Evolutionary conservation across 169 alveolate species (phyloP), one percentile per base, ranked within the genome.

Genomic region (Blepharisma undulans): DNA sequence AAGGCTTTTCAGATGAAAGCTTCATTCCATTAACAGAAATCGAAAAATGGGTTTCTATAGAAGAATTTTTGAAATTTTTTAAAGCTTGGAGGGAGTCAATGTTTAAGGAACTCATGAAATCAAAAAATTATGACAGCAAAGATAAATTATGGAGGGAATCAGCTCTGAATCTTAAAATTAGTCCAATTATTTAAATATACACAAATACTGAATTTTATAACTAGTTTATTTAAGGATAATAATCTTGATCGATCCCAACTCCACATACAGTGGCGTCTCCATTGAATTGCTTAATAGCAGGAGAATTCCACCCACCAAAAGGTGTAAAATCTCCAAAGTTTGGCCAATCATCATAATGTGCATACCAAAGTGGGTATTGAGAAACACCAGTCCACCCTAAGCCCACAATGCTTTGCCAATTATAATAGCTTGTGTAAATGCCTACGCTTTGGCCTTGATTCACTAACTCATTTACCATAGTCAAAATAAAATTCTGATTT

Each of bases 341-440:
- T 32, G 90, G 92, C 19, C 30, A 21, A 66, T 91, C 60, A 86
- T 95, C 96, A 79, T 95, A 93, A 82, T 95, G 97, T 82, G 96
- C 95, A 61, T 94, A 95, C 96, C 96, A 95, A 16, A 95, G 92
- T 1, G 94, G 95, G 21, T 80, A 61, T 14, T 78, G 66, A 19
- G 93, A 59, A 61, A 93, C 81, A 72, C 94, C 93, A 29, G 88
- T 59, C 27, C 89, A 80, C 6, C 88, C 92, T 33, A 89, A 36
- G 5, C 97, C 97, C 86, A 94, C 86, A 61, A 94, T 92, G 6
- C 89, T 30, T 86, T 92, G 90, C 97, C 96, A 94, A 84, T 87
- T 32, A 81, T 94, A 95, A 71, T 94, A 59, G 71, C 61, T 72
- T 21, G 93, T 25, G 82, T 95, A 94, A 18, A 94, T 88, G 77